These are phyloP conservation scores for Stellera chamaejasme DNA, from an alignment of 345 rosid species.

Conservation along the genomic window DNA sequence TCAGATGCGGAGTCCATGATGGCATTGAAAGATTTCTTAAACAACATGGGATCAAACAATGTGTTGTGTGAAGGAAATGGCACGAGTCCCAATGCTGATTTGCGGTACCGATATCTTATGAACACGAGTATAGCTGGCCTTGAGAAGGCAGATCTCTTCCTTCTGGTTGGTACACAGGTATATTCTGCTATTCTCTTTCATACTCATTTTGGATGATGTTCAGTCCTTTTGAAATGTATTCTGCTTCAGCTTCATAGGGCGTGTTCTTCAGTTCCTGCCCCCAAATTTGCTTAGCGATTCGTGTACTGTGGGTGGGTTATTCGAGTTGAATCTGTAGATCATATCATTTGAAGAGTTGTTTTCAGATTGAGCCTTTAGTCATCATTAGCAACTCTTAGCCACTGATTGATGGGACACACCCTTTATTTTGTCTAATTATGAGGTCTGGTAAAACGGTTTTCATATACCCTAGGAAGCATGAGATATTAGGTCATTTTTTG, in stretches of 20 bases:
- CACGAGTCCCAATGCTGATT: conserved; percentile 68
- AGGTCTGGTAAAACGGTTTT: too few species aligned
- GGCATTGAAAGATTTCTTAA: conserved; percentile 86
- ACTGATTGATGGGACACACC: background rate
- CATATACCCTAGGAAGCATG: background rate
- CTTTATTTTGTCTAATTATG: too few species aligned
- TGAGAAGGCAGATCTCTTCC: conserved; percentile 92
- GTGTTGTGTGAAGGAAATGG: conserved; percentile 95
- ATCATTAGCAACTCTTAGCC: too few species aligned
- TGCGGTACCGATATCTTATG: conserved; percentile 86
- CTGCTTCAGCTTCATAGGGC: background rate
- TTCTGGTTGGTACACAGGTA: conserved; percentile 95
- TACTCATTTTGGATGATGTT: background rate
- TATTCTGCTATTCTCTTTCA: background rate
- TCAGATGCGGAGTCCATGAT: conserved; percentile 99
- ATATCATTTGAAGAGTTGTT: too few species aligned
- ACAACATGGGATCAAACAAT: conserved; percentile 92
- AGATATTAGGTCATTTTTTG: too few species aligned
- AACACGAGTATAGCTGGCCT: conserved; percentile 82
- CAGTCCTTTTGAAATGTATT: background rate
- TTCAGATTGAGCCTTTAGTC: too few species aligned
- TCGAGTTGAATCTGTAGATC: too few species aligned
- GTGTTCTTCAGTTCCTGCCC: background rate
- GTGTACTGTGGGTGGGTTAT: too few species aligned
- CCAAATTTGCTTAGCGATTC: too few species aligned